Evolutionary conservation across 345 rosid species (phyloP).

Genomic region (Citropsis articulata): DNA sequence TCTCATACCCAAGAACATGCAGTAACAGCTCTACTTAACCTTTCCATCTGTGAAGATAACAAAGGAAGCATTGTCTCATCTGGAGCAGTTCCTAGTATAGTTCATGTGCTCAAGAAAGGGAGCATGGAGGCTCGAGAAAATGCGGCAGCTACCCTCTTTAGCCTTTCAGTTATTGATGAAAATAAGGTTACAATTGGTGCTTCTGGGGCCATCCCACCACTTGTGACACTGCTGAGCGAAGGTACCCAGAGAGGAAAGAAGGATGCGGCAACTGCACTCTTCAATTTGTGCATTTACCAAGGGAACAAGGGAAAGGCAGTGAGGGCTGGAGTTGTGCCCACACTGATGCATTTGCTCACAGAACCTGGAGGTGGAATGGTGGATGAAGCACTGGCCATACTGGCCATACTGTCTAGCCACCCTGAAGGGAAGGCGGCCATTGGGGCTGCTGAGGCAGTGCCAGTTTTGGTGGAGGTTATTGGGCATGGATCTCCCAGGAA

Average conservation of each 20-base stretch:
- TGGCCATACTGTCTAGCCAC: slow-evolving; percentile 78
- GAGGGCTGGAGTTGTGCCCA: slow-evolving; percentile 81
- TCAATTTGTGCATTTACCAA: slow-evolving; percentile 93
- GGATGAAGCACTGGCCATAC: slow-evolving; percentile 76
- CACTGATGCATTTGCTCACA: slow-evolving; percentile 57
- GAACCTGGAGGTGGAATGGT: slow-evolving; percentile 79
- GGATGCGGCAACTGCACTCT: slow-evolving; percentile 97
- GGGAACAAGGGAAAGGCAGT: slow-evolving; percentile 98
- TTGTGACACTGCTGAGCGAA: slow-evolving; percentile 74
- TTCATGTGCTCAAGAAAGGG: slow-evolving; percentile 89
- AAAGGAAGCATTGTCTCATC: slow-evolving; percentile 83
- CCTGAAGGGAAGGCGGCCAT: slow-evolving; percentile 69
- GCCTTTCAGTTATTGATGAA: slow-evolving; percentile 92
- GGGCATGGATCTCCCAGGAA: slow-evolving; percentile 72
- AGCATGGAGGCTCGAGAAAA: slow-evolving; percentile 99
- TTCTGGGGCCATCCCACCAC: slow-evolving; percentile 86
- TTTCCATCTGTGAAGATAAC: slow-evolving; percentile 93
- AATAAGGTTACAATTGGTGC: slow-evolving; percentile 86
- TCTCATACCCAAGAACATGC: slow-evolving; percentile 93
- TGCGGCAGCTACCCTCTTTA: slow-evolving; percentile 97
- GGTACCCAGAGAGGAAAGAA: slow-evolving; percentile 97
- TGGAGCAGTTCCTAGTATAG: slow-evolving; percentile 94
- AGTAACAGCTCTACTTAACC: slow-evolving; percentile 92
- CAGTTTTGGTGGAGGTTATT: slow-evolving; percentile 64
- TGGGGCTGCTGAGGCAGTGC: slow-evolving; percentile 70